phyloP scores from a whole-genome alignment of 768 basidiomycete genomes.

The Amanita subjunquillea region DNA sequence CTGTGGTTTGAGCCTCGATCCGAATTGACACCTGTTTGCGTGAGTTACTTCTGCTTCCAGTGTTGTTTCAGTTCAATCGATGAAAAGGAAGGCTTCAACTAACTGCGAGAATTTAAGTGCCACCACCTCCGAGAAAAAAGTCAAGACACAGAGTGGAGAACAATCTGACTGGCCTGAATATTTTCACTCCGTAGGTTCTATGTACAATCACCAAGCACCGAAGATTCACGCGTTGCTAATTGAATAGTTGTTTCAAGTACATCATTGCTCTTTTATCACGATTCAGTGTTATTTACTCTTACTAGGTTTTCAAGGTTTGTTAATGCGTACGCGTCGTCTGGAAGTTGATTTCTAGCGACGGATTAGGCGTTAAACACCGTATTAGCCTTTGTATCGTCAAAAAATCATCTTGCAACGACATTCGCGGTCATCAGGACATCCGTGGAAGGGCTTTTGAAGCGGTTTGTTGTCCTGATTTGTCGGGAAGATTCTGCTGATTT shows the following conservation, averaged over 20 bases:
- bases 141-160: slow-evolving; percentile 4
- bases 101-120: background rate
- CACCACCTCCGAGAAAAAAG: slow-evolving; percentile 1
- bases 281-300: background rate
- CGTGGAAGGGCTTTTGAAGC: slow-evolving; percentile 72
- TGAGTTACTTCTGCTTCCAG: background rate
- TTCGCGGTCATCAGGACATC: slow-evolving; percentile 67
- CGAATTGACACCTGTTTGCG: background rate
- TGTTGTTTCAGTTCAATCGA: slow-evolving; percentile 12
- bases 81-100: slow-evolving; percentile 5
- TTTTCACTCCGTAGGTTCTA: slow-evolving; percentile 40
- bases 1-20: background rate
- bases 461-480: slow-evolving; percentile 29
- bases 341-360: background rate
- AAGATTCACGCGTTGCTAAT: background rate
- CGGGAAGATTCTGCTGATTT: background rate
- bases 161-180: slow-evolving; percentile 46
- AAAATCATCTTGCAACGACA: slow-evolving; percentile 72
- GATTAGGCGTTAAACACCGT: slow-evolving; percentile 73
- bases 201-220: background rate
- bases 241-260: background rate
- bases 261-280: background rate
- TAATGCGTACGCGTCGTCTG: background rate
- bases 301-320: slow-evolving; percentile 51
- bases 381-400: slow-evolving; percentile 74